Evolutionary conservation across 495 filamentous ascomycete genomes (phyloP), one percentile per base, ranked within the genome.

Genomic region (Hyaloscypha hepaticicola): DNA sequence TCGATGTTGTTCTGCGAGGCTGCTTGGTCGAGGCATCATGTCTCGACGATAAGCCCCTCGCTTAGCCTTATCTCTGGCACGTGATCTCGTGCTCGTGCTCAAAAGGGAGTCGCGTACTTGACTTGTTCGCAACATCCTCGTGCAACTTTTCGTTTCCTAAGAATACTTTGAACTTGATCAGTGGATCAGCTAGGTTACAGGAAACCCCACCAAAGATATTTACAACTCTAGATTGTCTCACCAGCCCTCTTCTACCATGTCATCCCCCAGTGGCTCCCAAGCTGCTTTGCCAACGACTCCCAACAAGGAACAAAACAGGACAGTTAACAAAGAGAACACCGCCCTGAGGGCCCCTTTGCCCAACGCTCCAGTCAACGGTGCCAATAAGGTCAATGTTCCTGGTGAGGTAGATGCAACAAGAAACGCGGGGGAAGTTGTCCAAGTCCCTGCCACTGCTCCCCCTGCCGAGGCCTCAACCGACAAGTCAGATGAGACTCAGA

Each of bases 371-470:
- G 21, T 34, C 56, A 58, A 34, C 27, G 53, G 19, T 16, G 0
- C 27, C 26, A 21, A 21, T 12, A 24, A 24, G 56, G 24, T n/a
- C 55, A 11, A 19, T 29, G 26, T 8, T 14, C 3, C 58, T 45
- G 24, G 19, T 16, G 49, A 19, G 21, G 26, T 27, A 16, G 22
- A 19, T 52, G 14, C 29, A 41, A 27, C 56, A 59, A 33, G 38
- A 25, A 55, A 51, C 28, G 55, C 34, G 5, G 51, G 45, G 5
- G 61, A 64, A 48, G 51, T 57, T 19, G 51, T 68, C 28, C 66
- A 65, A 51, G 58, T 68, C 28, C 50, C 66, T 27, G 12, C 27
- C 14, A 58, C 61, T 25, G 25, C 28, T 27, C 56, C 66, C 14
- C 2, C 19, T 26, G 25, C 59, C 24, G 24, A 22, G 48, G 31